Base-by-base conservation (phyloP, 148 eudicot species). In the Fagopyrum homotropicum region DNA sequence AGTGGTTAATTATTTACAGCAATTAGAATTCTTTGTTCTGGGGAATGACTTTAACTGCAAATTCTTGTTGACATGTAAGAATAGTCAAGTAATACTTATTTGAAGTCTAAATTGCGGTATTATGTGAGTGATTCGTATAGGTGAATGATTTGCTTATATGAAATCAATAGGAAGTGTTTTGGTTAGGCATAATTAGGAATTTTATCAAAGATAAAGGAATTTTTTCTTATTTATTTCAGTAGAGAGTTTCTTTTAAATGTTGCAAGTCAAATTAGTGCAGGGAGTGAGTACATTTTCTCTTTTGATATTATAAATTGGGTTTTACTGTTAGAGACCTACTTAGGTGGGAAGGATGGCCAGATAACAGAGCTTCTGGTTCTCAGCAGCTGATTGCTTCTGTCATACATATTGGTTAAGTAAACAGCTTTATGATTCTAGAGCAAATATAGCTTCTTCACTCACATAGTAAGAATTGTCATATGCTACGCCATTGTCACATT, bases 41-140 rank as follows among this genome's bases (percentile, higher is more conserved):
- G 71, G 5, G 4, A 66, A 66, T 40, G 6, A 15, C 47, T 40
- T 43, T 9, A 66, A 66, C 15, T 35, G 71, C 17, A 15, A 14
- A 3, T 49, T 49, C 52, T 49, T 66, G 35, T 66, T 63, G 69
- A 63, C n/a, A 66, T 66, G 19, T 35, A 40, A 40, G 47, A 14
- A 66, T 43, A 66, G 12, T 30, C 35, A 17, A 40, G 47, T 66
- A 40, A 66, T 40, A 45, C 71, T 66, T 66, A 35, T 19, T 64
- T 64, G 45, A 64, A 64, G 70, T 64, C 71, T 35, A 15, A 44
- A 63, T 63, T 63, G 69, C 43, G 9, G 9, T 60, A 26, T 60
- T 29, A 14, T 60, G 68, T 26, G 15, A 15, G 69, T 63, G 69
- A 10, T 63, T 63, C 10, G n/a, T 10, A 6, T 9, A 57, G 19